phyloP scores from a whole-genome alignment of 495 filamentous ascomycete genomes.

The Talaromyces ruber region DNA sequence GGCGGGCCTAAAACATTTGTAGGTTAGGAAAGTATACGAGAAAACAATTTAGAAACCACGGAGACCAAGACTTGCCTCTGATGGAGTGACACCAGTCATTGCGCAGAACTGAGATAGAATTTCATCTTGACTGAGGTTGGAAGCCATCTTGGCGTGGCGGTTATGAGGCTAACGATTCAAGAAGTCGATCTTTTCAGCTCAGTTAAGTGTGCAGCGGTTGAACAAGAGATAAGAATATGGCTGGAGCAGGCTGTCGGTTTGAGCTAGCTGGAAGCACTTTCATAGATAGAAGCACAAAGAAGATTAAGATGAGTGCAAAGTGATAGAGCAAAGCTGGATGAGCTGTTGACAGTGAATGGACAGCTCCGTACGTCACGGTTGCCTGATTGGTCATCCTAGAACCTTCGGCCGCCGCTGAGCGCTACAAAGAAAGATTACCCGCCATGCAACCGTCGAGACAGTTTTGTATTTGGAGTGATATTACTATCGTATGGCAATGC shows the following conservation, averaged over 20 bases:
- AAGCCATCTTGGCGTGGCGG: constrained; percentile 36
- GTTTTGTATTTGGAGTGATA: neutral
- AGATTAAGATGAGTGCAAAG: neutral
- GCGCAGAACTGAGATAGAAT: constrained; percentile 65
- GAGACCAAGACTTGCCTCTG: constrained; percentile 47
- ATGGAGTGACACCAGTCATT: constrained; percentile 56
- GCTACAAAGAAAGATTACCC: neutral
- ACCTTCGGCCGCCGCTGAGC: neutral
- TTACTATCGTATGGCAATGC: neutral
- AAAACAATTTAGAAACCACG: neutral
- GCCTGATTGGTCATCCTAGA: constrained; percentile 34
- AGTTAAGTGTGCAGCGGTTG: neutral
- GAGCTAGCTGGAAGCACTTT: too few relatives aligned
- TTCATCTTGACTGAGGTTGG: constrained; percentile 51
- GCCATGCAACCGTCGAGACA: neutral
- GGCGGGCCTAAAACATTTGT: constrained; percentile 46
- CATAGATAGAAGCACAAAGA: neutral
- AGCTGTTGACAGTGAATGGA: neutral
- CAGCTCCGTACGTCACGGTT: constrained; percentile 27
- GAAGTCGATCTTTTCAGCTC: neutral
- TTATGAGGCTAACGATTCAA: constrained; percentile 2
- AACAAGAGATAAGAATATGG: neutral
- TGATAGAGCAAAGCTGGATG: neutral
- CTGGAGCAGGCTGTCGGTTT: neutral
- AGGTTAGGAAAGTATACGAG: neutral